Evolutionary conservation across 192 early-diverging fungal species (phyloP).

Genomic region (Linnemannia exigua): DNA sequence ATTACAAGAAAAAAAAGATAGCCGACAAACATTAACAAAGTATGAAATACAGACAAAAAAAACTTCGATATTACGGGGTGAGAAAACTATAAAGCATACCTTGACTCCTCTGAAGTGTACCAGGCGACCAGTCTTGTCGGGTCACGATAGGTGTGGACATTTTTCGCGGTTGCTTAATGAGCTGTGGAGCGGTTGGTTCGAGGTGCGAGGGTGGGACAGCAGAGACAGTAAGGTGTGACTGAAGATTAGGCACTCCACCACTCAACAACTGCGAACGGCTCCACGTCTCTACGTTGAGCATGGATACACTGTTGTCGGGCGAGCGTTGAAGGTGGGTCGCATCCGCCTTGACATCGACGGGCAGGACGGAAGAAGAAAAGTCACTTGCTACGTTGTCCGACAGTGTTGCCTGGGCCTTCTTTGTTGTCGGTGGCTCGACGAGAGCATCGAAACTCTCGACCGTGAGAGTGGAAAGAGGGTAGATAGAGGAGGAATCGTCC

Average conservation of each 20-base stretch:
- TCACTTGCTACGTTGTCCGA: not conserved
- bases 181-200: not conserved
- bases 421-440: constrained; percentile 8
- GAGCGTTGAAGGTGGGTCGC: not conserved
- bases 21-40: not conserved
- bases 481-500: not conserved
- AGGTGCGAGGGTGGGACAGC: not conserved
- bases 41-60: not conserved
- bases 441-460: not conserved
- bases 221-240: not conserved
- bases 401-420: not conserved
- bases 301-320: not conserved
- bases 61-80: not conserved
- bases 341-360: not conserved
- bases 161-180: not conserved
- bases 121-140: not conserved
- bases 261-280: not conserved
- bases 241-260: not conserved
- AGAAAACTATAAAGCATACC: not conserved
- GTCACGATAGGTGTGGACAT: not conserved
- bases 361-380: not conserved
- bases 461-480: not conserved
- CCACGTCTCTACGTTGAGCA: not conserved
- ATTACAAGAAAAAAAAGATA: not conserved
- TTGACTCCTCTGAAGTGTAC: not conserved